These are phyloP conservation scores for Lagenaria siceraria DNA, from an alignment of 306 rosid species.

Conservation along the genomic window DNA sequence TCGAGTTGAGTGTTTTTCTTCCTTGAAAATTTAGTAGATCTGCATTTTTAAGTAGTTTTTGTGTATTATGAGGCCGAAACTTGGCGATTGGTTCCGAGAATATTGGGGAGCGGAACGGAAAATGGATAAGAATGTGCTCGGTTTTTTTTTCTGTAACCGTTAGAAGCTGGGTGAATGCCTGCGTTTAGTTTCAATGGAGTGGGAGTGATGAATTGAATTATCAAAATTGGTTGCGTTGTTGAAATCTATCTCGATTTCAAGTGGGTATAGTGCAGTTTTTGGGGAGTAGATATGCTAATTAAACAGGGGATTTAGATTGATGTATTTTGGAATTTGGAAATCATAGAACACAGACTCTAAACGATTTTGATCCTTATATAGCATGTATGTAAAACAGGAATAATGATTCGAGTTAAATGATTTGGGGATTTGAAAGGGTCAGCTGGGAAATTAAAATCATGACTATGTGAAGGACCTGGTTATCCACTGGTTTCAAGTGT, in stretches of 20 bases:
- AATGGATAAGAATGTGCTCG: background rate
- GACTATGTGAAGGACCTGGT: background rate
- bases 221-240: background rate
- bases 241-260: background rate
- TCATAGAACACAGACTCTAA: background rate
- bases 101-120: background rate
- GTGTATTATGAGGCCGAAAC: background rate
- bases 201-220: background rate
- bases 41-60: background rate
- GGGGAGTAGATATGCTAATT: constrained; percentile 3
- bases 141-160: background rate
- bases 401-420: background rate
- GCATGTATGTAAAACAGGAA: background rate
- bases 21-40: constrained; percentile 4
- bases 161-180: background rate
- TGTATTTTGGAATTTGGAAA: background rate
- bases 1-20: background rate
- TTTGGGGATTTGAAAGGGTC: background rate
- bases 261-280: background rate
- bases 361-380: background rate
- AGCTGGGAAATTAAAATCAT: background rate
- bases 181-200: background rate
- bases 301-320: background rate
- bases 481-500: background rate
- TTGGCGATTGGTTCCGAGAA: background rate